Evolutionary conservation across 2,329 filamentous ascomycete species (phyloP).

Genomic region (Claviceps spartinae): DNA sequence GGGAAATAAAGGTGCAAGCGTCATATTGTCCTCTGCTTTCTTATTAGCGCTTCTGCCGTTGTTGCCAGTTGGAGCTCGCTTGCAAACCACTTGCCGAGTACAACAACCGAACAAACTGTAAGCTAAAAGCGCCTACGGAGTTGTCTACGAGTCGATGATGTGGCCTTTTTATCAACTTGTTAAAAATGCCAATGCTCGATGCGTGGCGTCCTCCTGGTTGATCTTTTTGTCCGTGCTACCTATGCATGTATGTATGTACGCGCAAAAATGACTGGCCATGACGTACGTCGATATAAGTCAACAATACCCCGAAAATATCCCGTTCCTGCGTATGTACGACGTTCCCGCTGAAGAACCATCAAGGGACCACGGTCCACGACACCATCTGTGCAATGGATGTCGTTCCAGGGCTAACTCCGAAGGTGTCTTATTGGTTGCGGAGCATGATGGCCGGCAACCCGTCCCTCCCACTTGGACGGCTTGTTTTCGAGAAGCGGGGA

Average conservation of each 20-base stretch:
- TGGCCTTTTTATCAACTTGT: too few species aligned
- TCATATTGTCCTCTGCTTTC: too few species aligned
- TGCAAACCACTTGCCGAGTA: background rate
- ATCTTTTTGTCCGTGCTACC: background rate
- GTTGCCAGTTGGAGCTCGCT: background rate
- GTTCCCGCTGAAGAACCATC: too few species aligned
- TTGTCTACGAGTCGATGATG: background rate
- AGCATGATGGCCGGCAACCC: background rate
- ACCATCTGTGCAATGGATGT: too few species aligned
- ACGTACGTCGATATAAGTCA: background rate
- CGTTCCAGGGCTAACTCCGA: too few species aligned
- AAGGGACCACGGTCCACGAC: too few species aligned
- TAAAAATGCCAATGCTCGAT: too few species aligned
- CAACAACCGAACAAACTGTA: background rate
- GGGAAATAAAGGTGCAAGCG: too few species aligned
- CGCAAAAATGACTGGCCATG: background rate
- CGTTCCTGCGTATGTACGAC: too few species aligned
- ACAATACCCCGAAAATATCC: background rate
- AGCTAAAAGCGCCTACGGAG: background rate
- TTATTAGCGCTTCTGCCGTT: background rate
- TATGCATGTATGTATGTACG: background rate
- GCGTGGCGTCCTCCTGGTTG: too few species aligned
- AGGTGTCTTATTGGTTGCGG: background rate
- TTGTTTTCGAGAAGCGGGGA: constrained; percentile 5
- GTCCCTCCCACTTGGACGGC: background rate